These are phyloP conservation scores for Coemansia sp. DNA, from an alignment of 192 early-diverging fungal species.

Conservation along the genomic window DNA sequence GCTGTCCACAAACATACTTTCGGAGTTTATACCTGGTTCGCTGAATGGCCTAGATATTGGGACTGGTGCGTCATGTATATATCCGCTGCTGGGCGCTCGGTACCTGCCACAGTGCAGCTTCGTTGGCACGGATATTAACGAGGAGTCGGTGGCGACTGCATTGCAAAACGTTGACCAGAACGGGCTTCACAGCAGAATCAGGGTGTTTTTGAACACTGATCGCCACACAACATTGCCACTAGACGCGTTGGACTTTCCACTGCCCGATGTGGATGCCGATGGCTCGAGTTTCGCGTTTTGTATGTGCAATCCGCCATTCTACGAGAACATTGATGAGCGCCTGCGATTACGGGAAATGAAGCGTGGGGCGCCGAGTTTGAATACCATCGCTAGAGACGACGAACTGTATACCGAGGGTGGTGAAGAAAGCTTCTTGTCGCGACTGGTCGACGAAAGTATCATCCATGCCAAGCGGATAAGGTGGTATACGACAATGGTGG, in stretches of 20 bases:
- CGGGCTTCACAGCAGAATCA: slow-evolving; percentile 58
- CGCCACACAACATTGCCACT: slow-evolving; percentile 17
- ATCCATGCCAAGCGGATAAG: slow-evolving; percentile 35
- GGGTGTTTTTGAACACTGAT: slow-evolving; percentile 51
- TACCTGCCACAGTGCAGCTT: slow-evolving; percentile 64
- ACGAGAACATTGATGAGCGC: slow-evolving; percentile 60
- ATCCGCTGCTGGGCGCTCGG: slow-evolving; percentile 76
- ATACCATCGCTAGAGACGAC: slow-evolving; percentile 57
- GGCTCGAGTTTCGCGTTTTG: slow-evolving; percentile 59
- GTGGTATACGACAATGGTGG: slow-evolving; percentile 86
- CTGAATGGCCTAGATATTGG: slow-evolving; percentile 54
- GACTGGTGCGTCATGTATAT: slow-evolving; percentile 89
- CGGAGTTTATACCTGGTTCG: slow-evolving; percentile 5
- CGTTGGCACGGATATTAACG: slow-evolving; percentile 76
- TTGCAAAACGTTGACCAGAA: slow-evolving; percentile 66
- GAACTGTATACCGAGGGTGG: slow-evolving; percentile 86
- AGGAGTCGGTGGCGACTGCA: slow-evolving; percentile 63
- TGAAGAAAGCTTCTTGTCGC: slow-evolving; percentile 68
- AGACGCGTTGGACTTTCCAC: slow-evolving; percentile 14
- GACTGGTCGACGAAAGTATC: slow-evolving; percentile 70
- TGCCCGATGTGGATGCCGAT: slow-evolving; percentile 13
- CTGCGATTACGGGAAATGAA: slow-evolving; percentile 56
- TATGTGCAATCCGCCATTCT: slow-evolving; percentile 96
- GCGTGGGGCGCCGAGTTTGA: slow-evolving; percentile 47
- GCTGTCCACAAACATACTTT: slow-evolving; percentile 10